Conservation (phyloP, 257 asterid genomes). For the Buddleja alternifolia region DNA sequence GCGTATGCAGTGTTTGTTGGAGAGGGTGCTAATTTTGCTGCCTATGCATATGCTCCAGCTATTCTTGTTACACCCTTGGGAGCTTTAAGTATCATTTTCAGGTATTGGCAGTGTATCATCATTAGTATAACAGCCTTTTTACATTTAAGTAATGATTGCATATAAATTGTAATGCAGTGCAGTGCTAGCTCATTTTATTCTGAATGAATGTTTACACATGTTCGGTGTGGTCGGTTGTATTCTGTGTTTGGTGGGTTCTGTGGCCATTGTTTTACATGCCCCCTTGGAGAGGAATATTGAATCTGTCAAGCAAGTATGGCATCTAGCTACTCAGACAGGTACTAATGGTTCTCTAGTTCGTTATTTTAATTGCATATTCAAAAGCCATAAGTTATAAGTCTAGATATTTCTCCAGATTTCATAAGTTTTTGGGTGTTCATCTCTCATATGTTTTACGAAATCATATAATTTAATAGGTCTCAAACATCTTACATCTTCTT, state of each 20-base stretch:
- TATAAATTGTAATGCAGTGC: slow-evolving; percentile 47
- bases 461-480: no score
- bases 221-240: slow-evolving; percentile 74
- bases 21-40: slow-evolving; percentile 86
- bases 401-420: not conserved
- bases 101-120: slow-evolving; percentile 43
- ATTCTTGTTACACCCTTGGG: slow-evolving; percentile 92
- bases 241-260: slow-evolving; percentile 70
- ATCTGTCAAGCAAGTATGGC: slow-evolving; percentile 70
- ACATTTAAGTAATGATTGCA: not conserved
- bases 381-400: not conserved
- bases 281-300: slow-evolving; percentile 57
- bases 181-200: slow-evolving; percentile 50
- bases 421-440: not conserved
- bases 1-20: slow-evolving; percentile 70
- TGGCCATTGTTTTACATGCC: slow-evolving; percentile 60
- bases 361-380: not conserved
- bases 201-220: slow-evolving; percentile 51
- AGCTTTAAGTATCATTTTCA: slow-evolving; percentile 92
- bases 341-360: not conserved
- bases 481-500: no score
- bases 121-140: not conserved
- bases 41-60: slow-evolving; percentile 97
- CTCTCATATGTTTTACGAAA: not conserved
- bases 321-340: slow-evolving; percentile 64